Percentiles rank a stretch among this genome's conserved stretches.
Evolutionary conservation across 164 flowering plant species (phyloP).

Genomic region (Berberis thunbergii): DNA sequence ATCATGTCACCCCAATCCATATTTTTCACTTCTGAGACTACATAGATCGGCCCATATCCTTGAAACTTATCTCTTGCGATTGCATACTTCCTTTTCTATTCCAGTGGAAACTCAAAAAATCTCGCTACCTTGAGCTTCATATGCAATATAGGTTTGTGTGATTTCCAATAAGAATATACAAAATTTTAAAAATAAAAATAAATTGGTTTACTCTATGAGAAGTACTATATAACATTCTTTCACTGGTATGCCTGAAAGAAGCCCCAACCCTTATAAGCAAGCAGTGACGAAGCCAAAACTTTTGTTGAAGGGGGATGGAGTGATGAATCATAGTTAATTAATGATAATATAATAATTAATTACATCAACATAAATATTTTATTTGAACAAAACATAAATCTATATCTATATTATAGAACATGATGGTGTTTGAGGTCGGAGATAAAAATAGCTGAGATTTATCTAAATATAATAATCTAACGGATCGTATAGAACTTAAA

Average conservation of each 20-base stretch:
- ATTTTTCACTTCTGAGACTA: conserved; percentile 1
- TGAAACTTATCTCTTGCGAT: background rate
- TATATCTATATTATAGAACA: too few species aligned
- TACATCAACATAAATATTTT: too few species aligned
- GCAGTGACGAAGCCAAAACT: too few species aligned
- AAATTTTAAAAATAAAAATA: too few species aligned
- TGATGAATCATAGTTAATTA: too few species aligned
- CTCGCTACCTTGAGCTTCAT: background rate
- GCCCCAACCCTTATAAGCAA: background rate
- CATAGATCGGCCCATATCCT: conserved; percentile 1
- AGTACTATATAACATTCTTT: background rate
- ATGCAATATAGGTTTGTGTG: background rate
- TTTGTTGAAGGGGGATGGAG: too few species aligned
- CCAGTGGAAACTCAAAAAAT: background rate
- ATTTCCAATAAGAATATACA: background rate
- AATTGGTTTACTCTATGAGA: background rate
- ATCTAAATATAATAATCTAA: too few species aligned
- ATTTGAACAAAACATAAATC: too few species aligned
- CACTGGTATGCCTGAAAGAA: background rate
- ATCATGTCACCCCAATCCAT: conserved; percentile 5
- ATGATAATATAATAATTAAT: too few species aligned
- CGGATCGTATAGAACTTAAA: too few species aligned
- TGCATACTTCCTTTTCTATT: background rate
- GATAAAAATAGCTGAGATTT: too few species aligned
- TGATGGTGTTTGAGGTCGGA: too few species aligned